Base-by-base conservation (phyloP, 306 rosid genomes). In the Fragaria vesca region DNA sequence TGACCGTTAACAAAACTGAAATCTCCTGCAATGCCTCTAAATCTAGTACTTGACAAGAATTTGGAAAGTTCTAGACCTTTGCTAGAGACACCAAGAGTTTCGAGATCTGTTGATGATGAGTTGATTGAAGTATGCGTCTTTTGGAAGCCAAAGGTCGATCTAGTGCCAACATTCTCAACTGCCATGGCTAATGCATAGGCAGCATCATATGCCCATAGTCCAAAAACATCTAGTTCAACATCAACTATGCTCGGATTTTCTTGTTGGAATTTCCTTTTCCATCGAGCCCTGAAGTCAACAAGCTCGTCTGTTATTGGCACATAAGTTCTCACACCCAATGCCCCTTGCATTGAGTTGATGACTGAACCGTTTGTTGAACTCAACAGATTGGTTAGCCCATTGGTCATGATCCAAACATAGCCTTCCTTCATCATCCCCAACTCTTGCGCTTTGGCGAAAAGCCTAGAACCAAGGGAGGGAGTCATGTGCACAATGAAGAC, bases 11-110 rank as follows among this genome's bases (percentile, higher is more conserved):
- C 45, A 0, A 83, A 46, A 57, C 77, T 75, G 38, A 86, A 83
- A 5, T 81, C 13, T 13, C 87, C 80, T 0, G 78, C 70, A 0
- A 81, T 16, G 73, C 86, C 86, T 12, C 0, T 69, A 45, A 86
- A 81, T 13, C 4, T 76, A 0, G 76, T 48, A 1, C 45, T 45
- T 7, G 76, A 81, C 24, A 88, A 60, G 42, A 89, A 87, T 2
- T 84, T 78, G 6, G 80, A 16, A 6, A 88, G 67, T 26, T 84
- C 74, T 8, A 46, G 71, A 77, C 90, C 95, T 32, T 58, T 90
- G 78, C 11, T 32, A 16, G 85, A 73, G n/a, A 88, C 66, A 1
- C 86, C 86, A 36, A 86, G n/a, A 57, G 62, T 61, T 13, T 79
- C 88, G 40, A 89, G 86, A 83, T 88, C 89, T 21, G 80, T 67